Evolutionary conservation across 345 rosid species (phyloP).

Genomic region (Brassica juncea): DNA sequence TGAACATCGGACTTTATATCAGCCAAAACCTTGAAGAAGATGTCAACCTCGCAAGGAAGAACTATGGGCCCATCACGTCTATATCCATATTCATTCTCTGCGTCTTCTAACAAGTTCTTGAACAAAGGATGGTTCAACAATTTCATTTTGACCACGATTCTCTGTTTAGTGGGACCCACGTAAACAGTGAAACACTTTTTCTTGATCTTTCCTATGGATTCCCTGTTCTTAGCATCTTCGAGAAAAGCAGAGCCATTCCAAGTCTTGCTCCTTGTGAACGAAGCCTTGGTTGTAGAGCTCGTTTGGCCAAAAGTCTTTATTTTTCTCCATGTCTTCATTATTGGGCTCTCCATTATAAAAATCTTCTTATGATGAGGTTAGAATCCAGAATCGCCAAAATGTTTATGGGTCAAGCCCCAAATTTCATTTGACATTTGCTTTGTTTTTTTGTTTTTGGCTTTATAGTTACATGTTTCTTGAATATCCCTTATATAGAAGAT

Average conservation of each 20-base stretch:
- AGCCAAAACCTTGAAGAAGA: slow-evolving; percentile 58
- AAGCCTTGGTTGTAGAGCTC: not conserved
- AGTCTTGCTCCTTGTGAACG: slow-evolving; percentile 54
- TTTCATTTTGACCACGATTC: slow-evolving; percentile 56
- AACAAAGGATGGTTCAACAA: slow-evolving; percentile 69
- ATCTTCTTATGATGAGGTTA: slow-evolving; percentile 21
- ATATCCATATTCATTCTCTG: slow-evolving; percentile 69
- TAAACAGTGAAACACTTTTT: slow-evolving; percentile 63
- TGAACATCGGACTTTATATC: slow-evolving; percentile 45
- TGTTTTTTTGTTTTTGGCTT: not conserved
- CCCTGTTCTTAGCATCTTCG: slow-evolving; percentile 7
- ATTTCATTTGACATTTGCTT: slow-evolving; percentile 7
- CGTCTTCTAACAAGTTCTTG: slow-evolving; percentile 70
- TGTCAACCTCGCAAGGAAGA: slow-evolving; percentile 76
- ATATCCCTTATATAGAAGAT: slow-evolving; percentile 19
- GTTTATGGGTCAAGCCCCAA: slow-evolving; percentile 7
- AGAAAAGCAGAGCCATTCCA: slow-evolving; percentile 32
- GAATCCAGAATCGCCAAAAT: slow-evolving; percentile 4
- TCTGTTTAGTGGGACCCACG: slow-evolving; percentile 62
- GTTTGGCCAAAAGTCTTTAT: slow-evolving; percentile 48
- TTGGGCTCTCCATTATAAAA: not conserved
- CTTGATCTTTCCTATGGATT: slow-evolving; percentile 10
- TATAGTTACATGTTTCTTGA: slow-evolving; percentile 2
- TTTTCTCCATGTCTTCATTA: slow-evolving; percentile 65
- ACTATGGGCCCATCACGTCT: slow-evolving; percentile 59